Percentiles rank a stretch among this genome's conserved stretches.
These are phyloP conservation scores for Coniochaeta hoffmannii DNA, from an alignment of 2,329 filamentous ascomycete genomes.

Conservation along the genomic window DNA sequence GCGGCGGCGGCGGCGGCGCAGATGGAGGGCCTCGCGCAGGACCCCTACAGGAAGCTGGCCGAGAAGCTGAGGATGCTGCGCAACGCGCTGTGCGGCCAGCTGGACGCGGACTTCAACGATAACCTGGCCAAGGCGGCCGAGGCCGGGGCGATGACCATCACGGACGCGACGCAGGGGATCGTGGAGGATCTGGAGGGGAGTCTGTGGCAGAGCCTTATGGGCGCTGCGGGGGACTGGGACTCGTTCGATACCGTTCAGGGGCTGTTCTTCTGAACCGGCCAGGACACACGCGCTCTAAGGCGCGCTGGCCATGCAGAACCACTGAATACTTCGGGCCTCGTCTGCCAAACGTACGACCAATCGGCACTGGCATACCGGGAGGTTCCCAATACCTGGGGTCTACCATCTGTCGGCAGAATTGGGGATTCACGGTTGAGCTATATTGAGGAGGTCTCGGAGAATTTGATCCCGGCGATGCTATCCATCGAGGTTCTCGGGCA, in stretches of 20 bases:
- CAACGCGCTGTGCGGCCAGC: neutral
- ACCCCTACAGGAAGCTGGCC: conserved; percentile 10
- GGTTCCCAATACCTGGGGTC: neutral
- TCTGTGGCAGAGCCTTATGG: conserved; percentile 10
- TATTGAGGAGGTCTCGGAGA: neutral
- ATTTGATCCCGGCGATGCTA: conserved; percentile 1
- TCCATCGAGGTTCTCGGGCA: neutral
- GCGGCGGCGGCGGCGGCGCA: no score
- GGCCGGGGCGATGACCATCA: conserved; percentile 10
- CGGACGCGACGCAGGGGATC: conserved; percentile 17
- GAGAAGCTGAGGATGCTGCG: conserved; percentile 8
- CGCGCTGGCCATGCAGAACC: neutral
- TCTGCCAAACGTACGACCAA: neutral
- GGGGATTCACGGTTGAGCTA: neutral
- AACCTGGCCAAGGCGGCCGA: conserved; percentile 6
- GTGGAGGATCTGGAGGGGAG: conserved; percentile 18
- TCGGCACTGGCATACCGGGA: neutral
- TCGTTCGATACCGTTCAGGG: conserved; percentile 13
- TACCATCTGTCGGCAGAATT: neutral
- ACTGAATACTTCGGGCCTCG: neutral
- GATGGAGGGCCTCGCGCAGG: conserved; percentile 3
- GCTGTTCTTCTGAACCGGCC: neutral
- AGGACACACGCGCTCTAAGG: neutral
- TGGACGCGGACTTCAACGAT: neutral
- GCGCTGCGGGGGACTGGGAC: conserved; percentile 8